Conservation (phyloP, 768 basidiomycete genomes). For the Pholiota conissans region DNA sequence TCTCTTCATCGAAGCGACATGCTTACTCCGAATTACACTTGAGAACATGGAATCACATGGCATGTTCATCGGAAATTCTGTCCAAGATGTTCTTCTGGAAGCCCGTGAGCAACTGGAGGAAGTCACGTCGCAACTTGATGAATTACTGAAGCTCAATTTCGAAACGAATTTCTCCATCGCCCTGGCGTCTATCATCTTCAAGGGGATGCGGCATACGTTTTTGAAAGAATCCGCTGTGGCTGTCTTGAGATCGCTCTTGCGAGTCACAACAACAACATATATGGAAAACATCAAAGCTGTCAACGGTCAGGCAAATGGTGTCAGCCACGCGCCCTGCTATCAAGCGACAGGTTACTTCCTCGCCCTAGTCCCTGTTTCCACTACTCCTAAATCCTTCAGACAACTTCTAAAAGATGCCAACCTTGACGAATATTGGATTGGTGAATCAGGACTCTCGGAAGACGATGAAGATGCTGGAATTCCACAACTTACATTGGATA, state of each 20-base stretch:
- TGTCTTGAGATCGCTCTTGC: slow-evolving; percentile 62
- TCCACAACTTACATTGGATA: slow-evolving; percentile 52
- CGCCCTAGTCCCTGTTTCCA: slow-evolving; percentile 70
- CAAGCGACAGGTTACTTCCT: slow-evolving; percentile 80
- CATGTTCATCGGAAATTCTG: slow-evolving; percentile 52
- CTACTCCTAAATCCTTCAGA: slow-evolving; percentile 54
- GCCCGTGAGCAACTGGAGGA: slow-evolving; percentile 66
- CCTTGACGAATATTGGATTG: slow-evolving; percentile 45
- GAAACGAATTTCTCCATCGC: slow-evolving; percentile 80
- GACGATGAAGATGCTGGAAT: slow-evolving; percentile 45
- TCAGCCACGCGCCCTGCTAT: slow-evolving; percentile 44
- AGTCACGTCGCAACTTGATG: slow-evolving; percentile 70
- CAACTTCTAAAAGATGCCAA: slow-evolving; percentile 64
- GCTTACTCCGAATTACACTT: slow-evolving; percentile 64
- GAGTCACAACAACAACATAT: slow-evolving; percentile 53
- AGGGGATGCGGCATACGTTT: slow-evolving; percentile 72
- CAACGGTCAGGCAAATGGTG: slow-evolving; percentile 33
- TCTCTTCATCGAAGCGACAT: slow-evolving; percentile 68
- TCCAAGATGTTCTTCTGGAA: slow-evolving; percentile 61
- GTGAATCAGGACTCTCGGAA: slow-evolving; percentile 36
- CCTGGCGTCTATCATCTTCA: slow-evolving; percentile 81
- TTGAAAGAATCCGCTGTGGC: slow-evolving; percentile 62
- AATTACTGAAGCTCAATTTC: slow-evolving; percentile 73
- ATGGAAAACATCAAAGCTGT: slow-evolving; percentile 16
- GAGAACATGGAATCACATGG: slow-evolving; percentile 64